Evolutionary conservation across 176 grass and related monocot genomes (phyloP), one percentile per base, ranked within the genome.

Genomic region (Poa pratensis): DNA sequence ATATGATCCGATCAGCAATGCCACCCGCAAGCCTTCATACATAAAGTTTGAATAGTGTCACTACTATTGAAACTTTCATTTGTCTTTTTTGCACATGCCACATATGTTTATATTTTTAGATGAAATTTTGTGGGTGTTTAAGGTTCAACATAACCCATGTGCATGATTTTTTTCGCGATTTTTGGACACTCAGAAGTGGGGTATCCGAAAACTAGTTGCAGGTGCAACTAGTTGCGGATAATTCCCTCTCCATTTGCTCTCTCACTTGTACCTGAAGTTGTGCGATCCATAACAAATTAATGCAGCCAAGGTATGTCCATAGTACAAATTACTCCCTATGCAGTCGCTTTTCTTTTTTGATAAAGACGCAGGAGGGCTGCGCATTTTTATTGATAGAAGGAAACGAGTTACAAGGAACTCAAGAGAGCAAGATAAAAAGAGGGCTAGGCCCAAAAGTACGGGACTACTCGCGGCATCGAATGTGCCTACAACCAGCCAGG

Each of bases 261-360:
- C 73, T 46, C 16, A n/a, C 93, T 83, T 3, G 82, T 97, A 2
- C 86, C 90, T 5, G 49, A 68, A 45, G 90, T 97, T 19, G 92
- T 92, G 69, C 80, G 68, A 35, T 35, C 80, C 82, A 86, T 97
- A 52, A 22, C 76, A 8, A 45, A 65, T n/a, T n/a, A n/a, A 65
- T 10, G 79, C 90, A 19, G 86, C 92, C 9, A 66, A 89, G 85
- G 94, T 89, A 83, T 10, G 17, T 18, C 32, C 1, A 5, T 4
- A 19, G 5, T 5, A 17, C 48, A 53, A 53, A 53, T 53, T 19
- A 7, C 51, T 53, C 51, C 51, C 0, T 42, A 1, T 42, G 40
- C 6, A 9, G 40, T 42, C 40, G 40, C 1, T 7, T 42, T 53
- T 53, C 51, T 42, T 19, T 54, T 54, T 54, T 20, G 3, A 54